These are phyloP conservation scores for Cicer yamashitae DNA, from an alignment of 306 rosid species.

Conservation along the genomic window DNA sequence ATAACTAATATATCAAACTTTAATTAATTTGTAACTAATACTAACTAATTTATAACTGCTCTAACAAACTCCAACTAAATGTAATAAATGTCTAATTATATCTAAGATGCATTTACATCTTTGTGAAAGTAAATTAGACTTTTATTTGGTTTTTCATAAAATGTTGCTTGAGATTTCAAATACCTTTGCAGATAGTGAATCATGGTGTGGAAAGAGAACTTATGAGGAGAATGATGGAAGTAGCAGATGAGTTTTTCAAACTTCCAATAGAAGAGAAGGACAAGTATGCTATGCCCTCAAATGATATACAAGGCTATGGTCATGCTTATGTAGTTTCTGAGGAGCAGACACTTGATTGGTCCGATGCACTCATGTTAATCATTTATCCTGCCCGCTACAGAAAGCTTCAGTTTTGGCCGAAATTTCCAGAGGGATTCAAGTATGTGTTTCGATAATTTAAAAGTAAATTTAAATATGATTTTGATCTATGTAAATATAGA, in stretches of 20 bases:
- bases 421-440: constrained; percentile 46
- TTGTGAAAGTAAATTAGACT: neutral
- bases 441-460: neutral
- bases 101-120: neutral
- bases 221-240: constrained; percentile 47
- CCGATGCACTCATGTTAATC: constrained; percentile 36
- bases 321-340: constrained; percentile 46
- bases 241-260: constrained; percentile 44
- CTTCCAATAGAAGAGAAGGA: constrained; percentile 62
- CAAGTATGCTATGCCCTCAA: constrained; percentile 39
- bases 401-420: constrained; percentile 51
- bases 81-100: too few relatives aligned
- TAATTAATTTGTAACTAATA: too few relatives aligned
- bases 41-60: too few relatives aligned
- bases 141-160: neutral
- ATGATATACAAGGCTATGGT: constrained; percentile 52
- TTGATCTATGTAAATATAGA: too few relatives aligned
- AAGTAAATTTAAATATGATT: neutral
- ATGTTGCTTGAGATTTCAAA: neutral
- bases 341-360: constrained; percentile 56
- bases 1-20: too few relatives aligned
- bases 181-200: constrained; percentile 47
- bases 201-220: constrained; percentile 50
- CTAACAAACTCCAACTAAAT: too few relatives aligned
- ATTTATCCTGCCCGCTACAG: constrained; percentile 35